Percentiles rank a stretch among this genome's conserved stretches.
phyloP scores from a whole-genome alignment of 106 monocot species.

The Xerophyta viscosa region DNA sequence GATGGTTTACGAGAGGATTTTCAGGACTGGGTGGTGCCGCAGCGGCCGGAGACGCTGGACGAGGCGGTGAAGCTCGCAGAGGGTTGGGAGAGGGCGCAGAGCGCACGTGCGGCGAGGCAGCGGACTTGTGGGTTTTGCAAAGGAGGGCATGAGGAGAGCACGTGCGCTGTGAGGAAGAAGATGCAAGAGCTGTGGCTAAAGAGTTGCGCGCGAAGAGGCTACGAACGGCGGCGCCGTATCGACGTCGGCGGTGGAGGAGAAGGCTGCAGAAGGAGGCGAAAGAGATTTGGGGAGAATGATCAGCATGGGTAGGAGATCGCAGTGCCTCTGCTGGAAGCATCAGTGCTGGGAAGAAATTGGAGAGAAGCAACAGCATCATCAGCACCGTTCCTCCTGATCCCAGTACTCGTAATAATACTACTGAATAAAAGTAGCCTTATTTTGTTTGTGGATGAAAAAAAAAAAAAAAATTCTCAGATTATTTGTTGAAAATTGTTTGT shows the following conservation, averaged over 20 bases:
- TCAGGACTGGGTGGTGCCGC: constrained; percentile 47
- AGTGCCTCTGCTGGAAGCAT: constrained; percentile 49
- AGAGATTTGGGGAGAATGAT: constrained; percentile 15
- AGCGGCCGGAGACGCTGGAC: constrained; percentile 42
- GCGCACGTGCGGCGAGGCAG: constrained; percentile 16
- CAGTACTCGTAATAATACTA: background rate
- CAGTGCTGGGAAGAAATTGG: constrained; percentile 48
- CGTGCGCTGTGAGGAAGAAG: constrained; percentile 51
- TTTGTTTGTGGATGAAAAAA: too few relatives aligned
- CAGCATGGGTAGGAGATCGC: constrained; percentile 17
- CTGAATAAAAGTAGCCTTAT: too few relatives aligned
- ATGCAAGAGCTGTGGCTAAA: constrained; percentile 58
- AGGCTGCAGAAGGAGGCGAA: constrained; percentile 6
- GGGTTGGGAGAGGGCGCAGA: constrained; percentile 52
- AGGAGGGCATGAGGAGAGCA: constrained; percentile 36
- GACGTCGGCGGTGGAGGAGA: background rate
- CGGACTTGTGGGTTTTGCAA: constrained; percentile 62
- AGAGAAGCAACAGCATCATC: constrained; percentile 11
- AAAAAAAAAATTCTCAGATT: too few relatives aligned
- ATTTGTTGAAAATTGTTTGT: too few relatives aligned
- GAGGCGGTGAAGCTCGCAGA: constrained; percentile 55
- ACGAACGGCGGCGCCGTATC: background rate
- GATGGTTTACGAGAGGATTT: constrained; percentile 66
- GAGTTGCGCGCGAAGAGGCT: constrained; percentile 4
- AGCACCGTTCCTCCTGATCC: background rate